Evolutionary conservation across 768 basidiomycete genomes (phyloP).

Genomic region (Russula earlei): DNA sequence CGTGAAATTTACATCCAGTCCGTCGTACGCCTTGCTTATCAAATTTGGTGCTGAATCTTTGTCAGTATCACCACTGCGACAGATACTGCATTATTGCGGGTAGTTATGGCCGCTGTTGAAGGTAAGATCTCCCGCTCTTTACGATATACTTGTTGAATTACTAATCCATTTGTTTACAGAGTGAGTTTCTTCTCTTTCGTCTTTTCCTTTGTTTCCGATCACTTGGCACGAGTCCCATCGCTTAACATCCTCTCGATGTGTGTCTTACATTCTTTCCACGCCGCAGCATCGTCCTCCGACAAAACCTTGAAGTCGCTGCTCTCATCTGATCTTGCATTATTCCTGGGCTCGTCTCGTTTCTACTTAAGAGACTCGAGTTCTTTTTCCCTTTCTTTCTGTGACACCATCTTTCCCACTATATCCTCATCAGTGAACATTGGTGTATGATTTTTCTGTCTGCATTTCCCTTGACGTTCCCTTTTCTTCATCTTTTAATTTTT

Average conservation of each 20-base stretch:
- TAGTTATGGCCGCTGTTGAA: conserved; percentile 96
- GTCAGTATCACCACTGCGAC: conserved; percentile 80
- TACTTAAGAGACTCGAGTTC: conserved; percentile 3
- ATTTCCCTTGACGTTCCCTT: not conserved
- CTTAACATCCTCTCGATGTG: conserved; percentile 29
- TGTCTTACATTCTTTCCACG: conserved; percentile 22
- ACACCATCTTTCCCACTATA: conserved; percentile 9
- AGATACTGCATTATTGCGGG: conserved; percentile 77
- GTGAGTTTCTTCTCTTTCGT: conserved; percentile 43
- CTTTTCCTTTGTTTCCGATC: conserved; percentile 23
- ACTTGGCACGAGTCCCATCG: conserved; percentile 18
- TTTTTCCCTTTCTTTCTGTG: conserved; percentile 6
- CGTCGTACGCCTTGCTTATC: conserved; percentile 28
- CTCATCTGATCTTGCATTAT: conserved; percentile 39
- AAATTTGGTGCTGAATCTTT: conserved; percentile 15
- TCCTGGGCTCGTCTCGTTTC: conserved; percentile 9
- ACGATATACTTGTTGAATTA: conserved; percentile 7
- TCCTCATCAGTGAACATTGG: conserved; percentile 1
- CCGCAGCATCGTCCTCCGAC: conserved; percentile 59
- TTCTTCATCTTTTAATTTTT: conserved; percentile 5
- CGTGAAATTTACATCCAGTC: conserved; percentile 93
- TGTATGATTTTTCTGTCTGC: conserved; percentile 13
- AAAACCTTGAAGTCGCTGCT: conserved; percentile 55
- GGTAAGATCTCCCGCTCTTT: conserved; percentile 39
- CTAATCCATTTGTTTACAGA: conserved; percentile 34